Base-by-base conservation (phyloP, 75 land plant genomes). In the Pinus taeda region DNA sequence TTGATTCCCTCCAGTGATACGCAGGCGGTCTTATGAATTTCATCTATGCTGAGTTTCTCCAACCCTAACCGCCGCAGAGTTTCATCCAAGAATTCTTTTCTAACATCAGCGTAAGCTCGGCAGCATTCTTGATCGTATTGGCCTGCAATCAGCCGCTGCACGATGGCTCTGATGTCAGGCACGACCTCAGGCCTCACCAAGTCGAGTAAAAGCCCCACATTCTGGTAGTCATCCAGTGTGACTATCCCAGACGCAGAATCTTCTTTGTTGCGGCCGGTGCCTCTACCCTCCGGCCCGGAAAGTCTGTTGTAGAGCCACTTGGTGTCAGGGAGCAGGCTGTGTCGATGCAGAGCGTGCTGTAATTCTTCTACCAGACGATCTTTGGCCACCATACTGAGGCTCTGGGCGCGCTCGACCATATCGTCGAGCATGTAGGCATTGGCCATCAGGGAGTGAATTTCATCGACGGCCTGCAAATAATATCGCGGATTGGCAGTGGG, bases 1-100 rank as follows among this genome's bases (percentile, higher is more conserved):
- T 86, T 88, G 71, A 92, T 85, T 30, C 76, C 86, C 77, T 90
- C 90, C 67, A 92, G 79, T 11, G 33, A 26, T 3, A 57, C 80
- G 94, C 94, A 94, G 20, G 80, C 89, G 62, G 88, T 92, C 79
- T 84, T 87, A 83, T 89, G 92, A 15, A 94, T 88, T 21, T 94
- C 94, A 61, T 94, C 98, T 9, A 87, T 86, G 57, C 93, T 83
- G 62, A 92, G 45, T 65, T 75, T 83, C 78, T 96, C 90, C 7
- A 92, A 76, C 1, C 90, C 97, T 37, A 93, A 80, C 29, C 77
- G 74, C 22, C 57, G 37, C 70, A 93, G 66, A 72, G 83, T 89
- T 73, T 91, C 96, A n/a, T 91, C 90, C 20, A 93, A 76, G 3
- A 76, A 77, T 53, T 76, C 85, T 13, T 82, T 69, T 36, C 96